These are phyloP conservation scores for Boechera stricta DNA, from an alignment of 345 rosid species.

Conservation along the genomic window DNA sequence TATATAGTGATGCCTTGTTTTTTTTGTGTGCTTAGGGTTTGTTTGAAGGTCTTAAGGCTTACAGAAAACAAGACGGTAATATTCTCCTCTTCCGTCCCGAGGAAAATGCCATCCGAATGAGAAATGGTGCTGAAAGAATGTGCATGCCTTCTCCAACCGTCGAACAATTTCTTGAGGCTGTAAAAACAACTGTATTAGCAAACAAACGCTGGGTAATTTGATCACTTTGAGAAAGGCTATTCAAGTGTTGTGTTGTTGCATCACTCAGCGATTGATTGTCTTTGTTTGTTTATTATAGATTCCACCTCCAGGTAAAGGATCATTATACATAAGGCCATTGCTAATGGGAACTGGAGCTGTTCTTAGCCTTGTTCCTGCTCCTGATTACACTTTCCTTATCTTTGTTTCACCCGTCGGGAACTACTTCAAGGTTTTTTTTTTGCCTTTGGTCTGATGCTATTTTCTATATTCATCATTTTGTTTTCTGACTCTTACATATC, in stretches of 20 bases:
- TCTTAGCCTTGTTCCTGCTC: slow-evolving; percentile 91
- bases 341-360: slow-evolving; percentile 91
- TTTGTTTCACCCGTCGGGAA: slow-evolving; percentile 90
- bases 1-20: neutral
- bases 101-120: slow-evolving; percentile 82
- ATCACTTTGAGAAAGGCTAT: neutral
- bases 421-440: slow-evolving; percentile 68
- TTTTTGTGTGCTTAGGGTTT: slow-evolving; percentile 54
- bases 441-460: neutral
- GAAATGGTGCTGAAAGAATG: slow-evolving; percentile 59
- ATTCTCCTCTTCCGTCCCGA: slow-evolving; percentile 82
- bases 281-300: slow-evolving; percentile 51
- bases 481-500: neutral
- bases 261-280: neutral
- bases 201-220: slow-evolving; percentile 82
- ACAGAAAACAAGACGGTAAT: slow-evolving; percentile 65
- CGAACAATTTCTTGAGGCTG: slow-evolving; percentile 83
- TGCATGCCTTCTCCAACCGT: slow-evolving; percentile 86
- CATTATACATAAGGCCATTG: slow-evolving; percentile 83
- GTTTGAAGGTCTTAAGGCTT: slow-evolving; percentile 90
- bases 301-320: slow-evolving; percentile 89
- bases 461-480: slow-evolving; percentile 5
- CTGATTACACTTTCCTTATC: slow-evolving; percentile 81
- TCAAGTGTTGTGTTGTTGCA: neutral
- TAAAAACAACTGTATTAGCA: slow-evolving; percentile 71